These are phyloP conservation scores for Straminergon stramineum DNA, from an alignment of 225 moss, liverwort and hornwort species.

Conservation along the genomic window DNA sequence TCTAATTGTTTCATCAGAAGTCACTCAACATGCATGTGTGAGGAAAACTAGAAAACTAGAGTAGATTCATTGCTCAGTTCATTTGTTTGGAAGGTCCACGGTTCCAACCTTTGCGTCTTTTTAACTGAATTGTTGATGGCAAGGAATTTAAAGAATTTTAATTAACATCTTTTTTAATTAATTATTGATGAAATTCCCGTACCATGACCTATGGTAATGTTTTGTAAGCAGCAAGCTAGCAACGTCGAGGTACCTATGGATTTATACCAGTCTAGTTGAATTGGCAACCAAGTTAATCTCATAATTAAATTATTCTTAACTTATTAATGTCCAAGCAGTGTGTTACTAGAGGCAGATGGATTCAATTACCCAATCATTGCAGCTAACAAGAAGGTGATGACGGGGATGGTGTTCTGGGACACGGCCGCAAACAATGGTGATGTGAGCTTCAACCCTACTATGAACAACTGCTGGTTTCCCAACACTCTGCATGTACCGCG, in stretches of 20 bases:
- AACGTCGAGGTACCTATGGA: neutral
- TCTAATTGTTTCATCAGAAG: neutral
- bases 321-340: neutral
- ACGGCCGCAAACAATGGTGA: constrained; percentile 56
- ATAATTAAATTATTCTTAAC: neutral
- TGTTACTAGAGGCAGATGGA: neutral
- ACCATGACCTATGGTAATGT: neutral
- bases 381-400: constrained; percentile 69
- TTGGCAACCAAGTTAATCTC: neutral
- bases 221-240: neutral
- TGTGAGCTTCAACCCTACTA: constrained; percentile 41
- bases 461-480: constrained; percentile 59
- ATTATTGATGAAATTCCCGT: neutral
- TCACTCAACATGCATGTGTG: neutral
- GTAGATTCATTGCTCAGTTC: neutral
- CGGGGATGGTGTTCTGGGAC: constrained; percentile 60
- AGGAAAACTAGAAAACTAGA: neutral
- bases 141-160: neutral
- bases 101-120: too few species aligned
- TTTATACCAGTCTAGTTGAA: neutral
- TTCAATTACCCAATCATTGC: constrained; percentile 25
- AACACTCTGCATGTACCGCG: constrained; percentile 29
- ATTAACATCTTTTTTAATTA: neutral
- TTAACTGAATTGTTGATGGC: too few species aligned
- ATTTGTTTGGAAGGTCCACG: neutral